Conservation (phyloP, 2,329 filamentous ascomycete species). For the Hysterium pulicare region DNA sequence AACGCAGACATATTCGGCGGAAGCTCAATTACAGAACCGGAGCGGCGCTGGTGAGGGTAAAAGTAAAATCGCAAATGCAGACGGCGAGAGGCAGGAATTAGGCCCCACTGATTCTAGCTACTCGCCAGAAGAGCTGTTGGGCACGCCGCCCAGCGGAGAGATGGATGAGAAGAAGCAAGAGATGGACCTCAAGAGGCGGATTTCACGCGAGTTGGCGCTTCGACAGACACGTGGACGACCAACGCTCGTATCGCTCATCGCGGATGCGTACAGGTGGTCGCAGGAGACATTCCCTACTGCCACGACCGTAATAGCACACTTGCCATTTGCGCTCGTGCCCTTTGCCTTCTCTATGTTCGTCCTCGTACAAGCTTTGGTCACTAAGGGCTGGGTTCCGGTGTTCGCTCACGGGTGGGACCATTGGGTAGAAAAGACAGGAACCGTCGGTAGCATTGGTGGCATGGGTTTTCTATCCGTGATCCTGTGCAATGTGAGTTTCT, state of each 20-base stretch:
- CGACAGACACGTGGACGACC: constrained; percentile 16
- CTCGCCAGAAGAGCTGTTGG: not conserved
- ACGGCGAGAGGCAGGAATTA: too few species aligned
- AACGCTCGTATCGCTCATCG: constrained; percentile 53
- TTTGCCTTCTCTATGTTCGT: constrained; percentile 75
- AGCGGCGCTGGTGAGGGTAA: constrained; percentile 1
- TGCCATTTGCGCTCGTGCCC: constrained; percentile 66
- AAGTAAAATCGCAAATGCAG: not conserved
- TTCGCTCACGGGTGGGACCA: constrained; percentile 73
- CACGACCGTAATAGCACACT: constrained; percentile 60
- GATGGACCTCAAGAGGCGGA: constrained; percentile 1
- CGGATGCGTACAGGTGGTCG: constrained; percentile 53
- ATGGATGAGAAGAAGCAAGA: constrained; percentile 14
- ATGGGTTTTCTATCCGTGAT: constrained; percentile 72
- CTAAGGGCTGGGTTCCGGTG: constrained; percentile 70
- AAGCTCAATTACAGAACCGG: not conserved
- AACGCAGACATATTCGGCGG: not conserved
- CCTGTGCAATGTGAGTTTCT: constrained; percentile 63
- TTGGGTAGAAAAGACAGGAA: constrained; percentile 68
- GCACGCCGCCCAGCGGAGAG: not conserved
- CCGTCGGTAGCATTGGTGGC: constrained; percentile 64
- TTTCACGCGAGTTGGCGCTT: constrained; percentile 2
- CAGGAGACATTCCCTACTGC: constrained; percentile 70
- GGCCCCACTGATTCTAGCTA: too few species aligned
- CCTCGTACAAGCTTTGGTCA: constrained; percentile 68